Evolutionary conservation across 2,329 filamentous ascomycete genomes (phyloP), one percentile per base, ranked within the genome.

Genomic region (Albifimbria verrucaria): DNA sequence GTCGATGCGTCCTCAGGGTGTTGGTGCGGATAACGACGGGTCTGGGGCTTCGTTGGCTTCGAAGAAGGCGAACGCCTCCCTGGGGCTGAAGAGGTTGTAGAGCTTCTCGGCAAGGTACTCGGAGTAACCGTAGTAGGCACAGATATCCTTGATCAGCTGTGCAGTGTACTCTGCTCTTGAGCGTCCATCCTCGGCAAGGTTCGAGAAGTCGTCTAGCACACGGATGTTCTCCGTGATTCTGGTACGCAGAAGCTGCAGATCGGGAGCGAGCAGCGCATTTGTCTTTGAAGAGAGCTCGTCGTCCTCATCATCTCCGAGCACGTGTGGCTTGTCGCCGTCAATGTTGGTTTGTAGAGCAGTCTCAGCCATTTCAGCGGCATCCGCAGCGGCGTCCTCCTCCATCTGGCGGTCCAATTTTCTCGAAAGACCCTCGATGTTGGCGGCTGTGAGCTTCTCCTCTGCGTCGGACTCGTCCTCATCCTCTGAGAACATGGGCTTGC

Each of bases 1-100:
- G 77, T 50, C 85, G 79, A 67, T 86, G 82, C 36, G 84, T 87
- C 62, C 91, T 88, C 54, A 99, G 83, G 9, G 93, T 99, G 74
- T 99, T 99, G 57, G 94, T 97, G 66, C 94, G 87, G 68, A 99
- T 95, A 59, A 99, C 94, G 54, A 99, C 87, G 4, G 94, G 94
- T 49, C 94, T 86, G 15, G 92, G 24, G 90, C 92, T 75, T 99
- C 94, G 85, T 99, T 99, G 64, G 93, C 93, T 75, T 99, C 94
- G 76, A 99, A 97, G 75, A 99, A 99, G 51, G 92, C 92, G 62
- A 97, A 95, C 0, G 94, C 94, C 75, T 99, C 94, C 62, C 88
- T 87, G 0, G 94, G 90, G 1, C 92, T 86, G 75, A 99, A 97
- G 7, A 99, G 85, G 66, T 88, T 87, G 76, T 92, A 92, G 17